Percentiles rank a stretch among this genome's conserved stretches.
phyloP scores from a whole-genome alignment of 257 asterid genomes.

The Nicotiana benthamiana region DNA sequence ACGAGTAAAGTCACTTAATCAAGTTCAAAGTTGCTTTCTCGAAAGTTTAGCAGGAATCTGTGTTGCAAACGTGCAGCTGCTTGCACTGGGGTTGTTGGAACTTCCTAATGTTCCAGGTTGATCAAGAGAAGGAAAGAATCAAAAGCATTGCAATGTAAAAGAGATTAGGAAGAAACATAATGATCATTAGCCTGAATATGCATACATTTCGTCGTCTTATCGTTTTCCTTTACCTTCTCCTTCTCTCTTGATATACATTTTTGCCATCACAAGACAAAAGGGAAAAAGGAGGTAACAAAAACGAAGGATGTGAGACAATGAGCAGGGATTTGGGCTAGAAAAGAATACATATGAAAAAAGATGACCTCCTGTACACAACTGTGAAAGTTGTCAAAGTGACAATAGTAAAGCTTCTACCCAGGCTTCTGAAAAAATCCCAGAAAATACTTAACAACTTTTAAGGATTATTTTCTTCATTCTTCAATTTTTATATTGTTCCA shows the following conservation, averaged over 20 bases:
- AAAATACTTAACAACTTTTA: neutral
- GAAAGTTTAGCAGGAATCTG: neutral
- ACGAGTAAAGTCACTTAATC: neutral
- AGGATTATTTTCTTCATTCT: neutral
- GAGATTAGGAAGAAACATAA: neutral
- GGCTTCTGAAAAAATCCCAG: neutral
- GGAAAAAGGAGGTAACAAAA: neutral
- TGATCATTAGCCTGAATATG: neutral
- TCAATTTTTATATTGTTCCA: slow-evolving; percentile 23
- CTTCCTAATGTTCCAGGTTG: neutral
- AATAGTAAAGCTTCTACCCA: neutral
- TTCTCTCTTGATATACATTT: neutral
- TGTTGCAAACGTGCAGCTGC: neutral
- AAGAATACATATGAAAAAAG: neutral
- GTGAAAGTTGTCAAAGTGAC: neutral
- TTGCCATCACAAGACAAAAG: neutral
- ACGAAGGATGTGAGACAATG: neutral
- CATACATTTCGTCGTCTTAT: neutral
- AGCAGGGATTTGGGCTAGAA: neutral
- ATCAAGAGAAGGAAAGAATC: neutral
- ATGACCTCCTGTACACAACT: neutral
- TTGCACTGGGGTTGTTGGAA: neutral
- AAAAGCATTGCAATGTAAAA: neutral
- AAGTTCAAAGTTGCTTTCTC: neutral
- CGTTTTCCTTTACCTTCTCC: neutral